phyloP scores from a whole-genome alignment of 1,139 yeast genomes.

The Suhomyces panamericanus region DNA sequence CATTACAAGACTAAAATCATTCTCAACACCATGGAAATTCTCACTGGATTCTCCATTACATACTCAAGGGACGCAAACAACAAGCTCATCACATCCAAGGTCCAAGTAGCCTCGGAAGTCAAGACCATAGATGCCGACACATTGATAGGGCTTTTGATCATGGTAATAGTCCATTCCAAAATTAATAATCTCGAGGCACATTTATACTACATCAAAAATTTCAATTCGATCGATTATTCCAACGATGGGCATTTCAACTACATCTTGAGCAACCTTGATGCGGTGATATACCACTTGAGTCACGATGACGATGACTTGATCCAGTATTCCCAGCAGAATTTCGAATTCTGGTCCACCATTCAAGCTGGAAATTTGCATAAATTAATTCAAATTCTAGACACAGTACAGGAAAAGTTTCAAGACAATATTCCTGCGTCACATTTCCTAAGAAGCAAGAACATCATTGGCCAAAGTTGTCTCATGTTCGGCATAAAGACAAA shows the following conservation, averaged over 20 bases:
- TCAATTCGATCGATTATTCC: constrained; percentile 38
- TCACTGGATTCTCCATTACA: constrained; percentile 35
- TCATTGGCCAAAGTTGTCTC: constrained; percentile 67
- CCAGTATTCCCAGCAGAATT: constrained; percentile 48
- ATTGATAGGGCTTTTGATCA: constrained; percentile 66
- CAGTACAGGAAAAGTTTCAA: constrained; percentile 13
- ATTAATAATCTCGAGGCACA: constrained; percentile 63
- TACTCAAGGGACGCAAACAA: neutral
- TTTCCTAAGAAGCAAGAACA: constrained; percentile 52
- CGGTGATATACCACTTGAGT: constrained; percentile 66
- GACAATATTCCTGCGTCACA: constrained; percentile 36
- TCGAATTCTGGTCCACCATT: constrained; percentile 56
- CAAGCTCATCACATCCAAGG: neutral
- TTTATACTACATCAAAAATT: constrained; percentile 62
- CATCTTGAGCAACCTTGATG: constrained; percentile 75
- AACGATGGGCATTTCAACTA: constrained; percentile 43
- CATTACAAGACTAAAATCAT: constrained; percentile 55
- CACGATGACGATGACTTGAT: constrained; percentile 39
- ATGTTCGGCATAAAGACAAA: constrained; percentile 52
- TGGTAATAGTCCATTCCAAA: constrained; percentile 68
- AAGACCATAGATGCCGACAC: constrained; percentile 73
- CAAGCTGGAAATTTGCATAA: constrained; percentile 30
- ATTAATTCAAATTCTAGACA: constrained; percentile 23
- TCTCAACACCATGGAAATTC: constrained; percentile 50
- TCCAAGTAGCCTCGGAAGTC: neutral